Evolutionary conservation across 192 early-diverging fungal genomes (phyloP).

Genomic region (Spizellomyces sp.): DNA sequence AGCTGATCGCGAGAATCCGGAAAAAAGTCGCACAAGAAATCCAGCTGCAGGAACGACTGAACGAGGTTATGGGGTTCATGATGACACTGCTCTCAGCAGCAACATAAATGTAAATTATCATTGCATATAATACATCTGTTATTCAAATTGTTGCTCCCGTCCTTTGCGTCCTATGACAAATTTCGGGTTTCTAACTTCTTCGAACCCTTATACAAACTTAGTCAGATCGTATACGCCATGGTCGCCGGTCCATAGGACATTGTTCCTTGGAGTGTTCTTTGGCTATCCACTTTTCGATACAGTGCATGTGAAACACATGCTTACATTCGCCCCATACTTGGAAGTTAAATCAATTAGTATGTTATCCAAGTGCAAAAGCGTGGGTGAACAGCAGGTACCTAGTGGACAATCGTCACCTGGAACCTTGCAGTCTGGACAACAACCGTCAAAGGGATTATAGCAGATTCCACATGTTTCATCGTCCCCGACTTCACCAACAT

Average conservation of each 20-base stretch:
- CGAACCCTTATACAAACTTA: not conserved
- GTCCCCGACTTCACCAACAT: constrained; percentile 69
- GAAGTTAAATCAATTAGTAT: not conserved
- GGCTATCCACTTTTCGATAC: constrained; percentile 56
- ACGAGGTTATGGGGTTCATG: constrained; percentile 80
- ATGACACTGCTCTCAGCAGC: constrained; percentile 68
- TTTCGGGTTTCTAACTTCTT: no score
- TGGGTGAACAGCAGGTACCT: constrained; percentile 38
- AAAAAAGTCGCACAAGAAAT: constrained; percentile 80
- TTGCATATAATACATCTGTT: not conserved
- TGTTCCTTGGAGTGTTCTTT: constrained; percentile 69
- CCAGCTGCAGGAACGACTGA: constrained; percentile 73
- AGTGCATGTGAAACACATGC: constrained; percentile 96
- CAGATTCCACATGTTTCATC: constrained; percentile 94
- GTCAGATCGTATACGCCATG: constrained; percentile 52
- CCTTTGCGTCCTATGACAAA: no score
- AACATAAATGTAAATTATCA: constrained; percentile 2
- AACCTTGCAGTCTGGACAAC: constrained; percentile 81
- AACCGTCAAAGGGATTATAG: constrained; percentile 79
- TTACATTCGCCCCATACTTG: constrained; percentile 87
- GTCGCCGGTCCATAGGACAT: constrained; percentile 88
- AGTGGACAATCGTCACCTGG: constrained; percentile 87
- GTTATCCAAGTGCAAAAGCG: not conserved
- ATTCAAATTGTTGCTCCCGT: not conserved
- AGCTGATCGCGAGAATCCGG: constrained; percentile 68